Evolutionary conservation across 2,329 filamentous ascomycete genomes (phyloP).

Genomic region (Verticillium albo-atrum): DNA sequence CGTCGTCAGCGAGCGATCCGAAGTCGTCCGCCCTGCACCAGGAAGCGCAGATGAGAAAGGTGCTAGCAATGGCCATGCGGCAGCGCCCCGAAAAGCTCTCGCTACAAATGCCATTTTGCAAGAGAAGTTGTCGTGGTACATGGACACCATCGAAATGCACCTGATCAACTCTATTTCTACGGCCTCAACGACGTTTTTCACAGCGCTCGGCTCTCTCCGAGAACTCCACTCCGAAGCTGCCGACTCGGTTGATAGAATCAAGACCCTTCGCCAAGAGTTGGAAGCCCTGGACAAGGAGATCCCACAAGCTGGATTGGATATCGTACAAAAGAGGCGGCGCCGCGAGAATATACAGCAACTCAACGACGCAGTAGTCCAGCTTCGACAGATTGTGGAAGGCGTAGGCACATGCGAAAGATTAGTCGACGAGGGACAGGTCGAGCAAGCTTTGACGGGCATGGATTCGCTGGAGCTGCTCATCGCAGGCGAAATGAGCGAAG

Average conservation of each 20-base stretch:
- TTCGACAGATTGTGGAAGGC: constrained; percentile 72
- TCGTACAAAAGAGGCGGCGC: constrained; percentile 76
- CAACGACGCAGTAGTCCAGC: constrained; percentile 76
- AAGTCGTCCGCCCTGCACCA: constrained; percentile 74
- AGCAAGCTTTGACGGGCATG: constrained; percentile 73
- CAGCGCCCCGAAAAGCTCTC: constrained; percentile 73
- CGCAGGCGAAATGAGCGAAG: constrained; percentile 57
- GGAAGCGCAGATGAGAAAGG: constrained; percentile 43
- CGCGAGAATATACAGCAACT: constrained; percentile 82
- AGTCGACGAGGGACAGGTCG: constrained; percentile 79
- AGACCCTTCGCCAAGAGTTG: constrained; percentile 73
- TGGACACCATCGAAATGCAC: constrained; percentile 98
- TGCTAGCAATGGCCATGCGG: constrained; percentile 51
- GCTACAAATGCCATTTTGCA: constrained; percentile 96
- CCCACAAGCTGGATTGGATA: constrained; percentile 76
- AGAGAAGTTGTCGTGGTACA: constrained; percentile 98
- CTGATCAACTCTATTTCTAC: constrained; percentile 94
- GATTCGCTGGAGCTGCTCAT: constrained; percentile 77
- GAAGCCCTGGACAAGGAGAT: constrained; percentile 80
- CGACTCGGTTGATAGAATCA: constrained; percentile 85
- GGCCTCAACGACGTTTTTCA: constrained; percentile 94
- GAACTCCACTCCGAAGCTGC: constrained; percentile 90
- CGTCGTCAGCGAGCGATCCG: constrained; percentile 90
- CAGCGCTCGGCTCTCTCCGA: constrained; percentile 82
- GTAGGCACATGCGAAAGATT: constrained; percentile 73